phyloP scores from a whole-genome alignment of 2,329 filamentous ascomycete species.

The Tolypocladium tundrense region DNA sequence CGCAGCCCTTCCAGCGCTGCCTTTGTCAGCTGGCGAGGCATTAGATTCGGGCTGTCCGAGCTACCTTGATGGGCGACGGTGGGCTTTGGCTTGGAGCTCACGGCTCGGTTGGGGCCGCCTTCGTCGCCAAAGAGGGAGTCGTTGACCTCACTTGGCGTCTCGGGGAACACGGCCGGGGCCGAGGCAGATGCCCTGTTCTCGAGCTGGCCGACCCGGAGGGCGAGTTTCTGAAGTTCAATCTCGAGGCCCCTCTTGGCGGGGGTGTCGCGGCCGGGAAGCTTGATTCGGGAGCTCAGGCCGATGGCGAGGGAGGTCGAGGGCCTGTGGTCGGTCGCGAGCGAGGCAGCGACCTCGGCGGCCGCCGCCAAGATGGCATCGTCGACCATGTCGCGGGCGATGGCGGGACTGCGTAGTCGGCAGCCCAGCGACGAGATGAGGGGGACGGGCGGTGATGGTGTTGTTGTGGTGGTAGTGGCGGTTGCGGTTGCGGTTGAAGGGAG shows the following conservation, averaged over 20 bases:
- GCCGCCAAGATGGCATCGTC: conserved; percentile 46
- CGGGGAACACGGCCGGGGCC: conserved; percentile 54
- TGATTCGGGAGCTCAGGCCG: conserved; percentile 41
- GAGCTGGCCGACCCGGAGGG: conserved; percentile 67
- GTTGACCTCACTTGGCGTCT: conserved; percentile 69
- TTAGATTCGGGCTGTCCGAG: conserved; percentile 24
- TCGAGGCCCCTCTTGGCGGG: conserved; percentile 71
- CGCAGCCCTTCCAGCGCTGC: conserved; percentile 77
- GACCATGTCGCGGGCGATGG: conserved; percentile 29
- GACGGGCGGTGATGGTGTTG: not conserved
- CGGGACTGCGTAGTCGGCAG: conserved; percentile 16
- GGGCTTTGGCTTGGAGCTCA: conserved; percentile 32
- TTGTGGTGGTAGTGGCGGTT: not conserved
- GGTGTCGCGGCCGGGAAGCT: conserved; percentile 67
- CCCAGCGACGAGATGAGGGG: conserved; percentile 8
- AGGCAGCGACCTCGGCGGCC: conserved; percentile 42
- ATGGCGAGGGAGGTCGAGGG: conserved; percentile 27
- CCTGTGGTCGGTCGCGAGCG: conserved; percentile 35
- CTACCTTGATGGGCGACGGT: conserved; percentile 30
- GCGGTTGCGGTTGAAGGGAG: not conserved
- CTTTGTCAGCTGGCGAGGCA: conserved; percentile 52
- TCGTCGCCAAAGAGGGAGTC: conserved; percentile 54
- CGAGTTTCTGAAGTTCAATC: conserved; percentile 69
- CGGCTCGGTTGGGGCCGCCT: conserved; percentile 36
- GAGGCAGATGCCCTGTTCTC: conserved; percentile 64